These are phyloP conservation scores for Pyrenophora seminiperda DNA, from an alignment of 2,329 filamentous ascomycete species.

Conservation along the genomic window DNA sequence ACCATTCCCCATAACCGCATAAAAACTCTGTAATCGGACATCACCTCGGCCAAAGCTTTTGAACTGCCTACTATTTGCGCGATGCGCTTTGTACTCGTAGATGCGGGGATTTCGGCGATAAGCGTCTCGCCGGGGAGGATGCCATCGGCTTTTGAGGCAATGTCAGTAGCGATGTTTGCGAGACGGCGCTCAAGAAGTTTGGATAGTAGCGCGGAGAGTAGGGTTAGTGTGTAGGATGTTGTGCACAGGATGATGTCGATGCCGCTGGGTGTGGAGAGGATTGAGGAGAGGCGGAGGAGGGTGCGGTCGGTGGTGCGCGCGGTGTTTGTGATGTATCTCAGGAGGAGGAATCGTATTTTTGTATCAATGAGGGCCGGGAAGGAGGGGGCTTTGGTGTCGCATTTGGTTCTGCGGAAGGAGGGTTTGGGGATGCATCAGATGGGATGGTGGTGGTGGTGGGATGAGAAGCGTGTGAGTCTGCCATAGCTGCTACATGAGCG, in stretches of 20 bases:
- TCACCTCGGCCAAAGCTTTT: conserved; percentile 63
- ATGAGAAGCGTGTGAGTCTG: conserved; percentile 24
- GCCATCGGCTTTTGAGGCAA: conserved; percentile 46
- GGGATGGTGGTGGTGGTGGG: conserved; percentile 31
- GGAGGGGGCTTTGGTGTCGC: conserved; percentile 15
- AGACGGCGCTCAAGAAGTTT: conserved; percentile 46
- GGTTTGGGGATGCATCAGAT: conserved; percentile 16
- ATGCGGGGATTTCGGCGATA: conserved; percentile 46
- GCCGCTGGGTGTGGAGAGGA: conserved; percentile 49
- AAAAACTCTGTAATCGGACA: conserved; percentile 75
- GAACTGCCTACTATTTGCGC: conserved; percentile 39
- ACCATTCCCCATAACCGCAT: conserved; percentile 77
- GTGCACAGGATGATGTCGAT: conserved; percentile 52
- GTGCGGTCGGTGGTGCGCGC: conserved; percentile 37
- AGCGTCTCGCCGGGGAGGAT: conserved; percentile 51
- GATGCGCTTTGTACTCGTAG: conserved; percentile 40
- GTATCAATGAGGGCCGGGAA: conserved; percentile 12
- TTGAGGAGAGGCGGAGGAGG: conserved; percentile 41
- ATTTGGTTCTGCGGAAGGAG: conserved; percentile 12
- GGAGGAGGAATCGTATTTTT: conserved; percentile 23
- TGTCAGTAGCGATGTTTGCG: conserved; percentile 40
- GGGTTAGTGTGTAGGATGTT: conserved; percentile 51
- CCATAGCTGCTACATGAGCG: conserved; percentile 14
- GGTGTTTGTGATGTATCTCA: conserved; percentile 25
- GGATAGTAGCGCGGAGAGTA: conserved; percentile 49